Percentiles rank a stretch among this genome's conserved stretches.
Conservation (phyloP, 2,329 filamentous ascomycete species). For the Ciborinia camelliae region DNA sequence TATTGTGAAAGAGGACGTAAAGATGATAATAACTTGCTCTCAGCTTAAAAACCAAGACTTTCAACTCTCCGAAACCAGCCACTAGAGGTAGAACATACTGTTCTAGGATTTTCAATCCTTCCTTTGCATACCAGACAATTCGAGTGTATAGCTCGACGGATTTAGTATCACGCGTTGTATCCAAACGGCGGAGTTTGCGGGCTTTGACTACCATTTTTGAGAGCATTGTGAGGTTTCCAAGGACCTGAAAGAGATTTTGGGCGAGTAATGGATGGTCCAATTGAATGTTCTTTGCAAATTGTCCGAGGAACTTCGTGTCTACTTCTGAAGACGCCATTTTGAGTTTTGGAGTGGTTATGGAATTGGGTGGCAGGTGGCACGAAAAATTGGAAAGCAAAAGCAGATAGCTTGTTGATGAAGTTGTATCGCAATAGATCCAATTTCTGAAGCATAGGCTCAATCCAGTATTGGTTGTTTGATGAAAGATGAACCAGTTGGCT, state of each 20-base stretch:
- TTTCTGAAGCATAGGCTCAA: neutral
- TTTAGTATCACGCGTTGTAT: constrained; percentile 72
- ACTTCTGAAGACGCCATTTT: constrained; percentile 93
- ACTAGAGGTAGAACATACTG: constrained; percentile 84
- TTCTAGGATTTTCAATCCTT: constrained; percentile 85
- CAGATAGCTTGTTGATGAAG: neutral
- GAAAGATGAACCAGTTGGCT: neutral
- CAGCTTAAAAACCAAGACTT: constrained; percentile 86
- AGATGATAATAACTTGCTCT: constrained; percentile 95
- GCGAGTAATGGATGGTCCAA: constrained; percentile 75
- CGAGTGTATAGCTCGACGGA: constrained; percentile 82
- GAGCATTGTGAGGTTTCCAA: constrained; percentile 86
- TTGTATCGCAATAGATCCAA: neutral
- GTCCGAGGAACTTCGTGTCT: constrained; percentile 94
- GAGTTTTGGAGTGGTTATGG: neutral
- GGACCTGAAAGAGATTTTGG: constrained; percentile 80
- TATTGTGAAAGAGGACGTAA: constrained; percentile 93
- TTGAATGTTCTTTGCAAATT: constrained; percentile 76
- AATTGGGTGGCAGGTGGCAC: neutral
- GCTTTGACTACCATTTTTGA: constrained; percentile 79
- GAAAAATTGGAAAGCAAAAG: neutral
- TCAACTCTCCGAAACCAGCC: constrained; percentile 73
- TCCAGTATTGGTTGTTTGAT: neutral
- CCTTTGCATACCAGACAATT: constrained; percentile 92
- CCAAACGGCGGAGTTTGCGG: constrained; percentile 77